Evolutionary conservation across 2,329 filamentous ascomycete genomes (phyloP).

Genomic region (Pseudogymnoascus sp.): DNA sequence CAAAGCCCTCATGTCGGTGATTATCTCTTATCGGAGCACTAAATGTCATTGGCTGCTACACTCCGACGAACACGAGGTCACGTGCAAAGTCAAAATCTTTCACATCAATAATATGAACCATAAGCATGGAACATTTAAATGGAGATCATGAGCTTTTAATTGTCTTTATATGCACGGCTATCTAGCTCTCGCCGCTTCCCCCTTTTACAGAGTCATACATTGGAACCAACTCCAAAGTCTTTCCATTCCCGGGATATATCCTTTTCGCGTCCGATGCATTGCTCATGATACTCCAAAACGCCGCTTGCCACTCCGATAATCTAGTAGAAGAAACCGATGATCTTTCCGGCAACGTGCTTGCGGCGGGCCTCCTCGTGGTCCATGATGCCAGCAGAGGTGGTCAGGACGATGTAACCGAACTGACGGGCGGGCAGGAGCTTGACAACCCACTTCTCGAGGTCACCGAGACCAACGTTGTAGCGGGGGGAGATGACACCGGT

Average conservation of each 20-base stretch:
- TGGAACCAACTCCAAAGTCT: not conserved
- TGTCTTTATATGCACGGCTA: constrained; percentile 29
- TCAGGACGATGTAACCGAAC: constrained; percentile 98
- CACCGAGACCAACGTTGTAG: constrained; percentile 96
- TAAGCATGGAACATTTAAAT: not conserved
- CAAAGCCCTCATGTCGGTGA: not conserved
- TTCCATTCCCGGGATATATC: constrained; percentile 17
- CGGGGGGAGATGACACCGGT: constrained; percentile 97
- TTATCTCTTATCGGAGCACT: not conserved
- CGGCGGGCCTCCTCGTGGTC: constrained; percentile 99
- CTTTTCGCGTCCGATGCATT: constrained; percentile 12
- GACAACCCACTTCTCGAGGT: constrained; percentile 99
- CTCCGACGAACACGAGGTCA: not conserved
- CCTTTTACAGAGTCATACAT: not conserved
- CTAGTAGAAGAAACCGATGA: constrained; percentile 99
- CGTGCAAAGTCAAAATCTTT: not conserved
- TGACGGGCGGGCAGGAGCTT: constrained; percentile 99
- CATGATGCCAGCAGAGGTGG: constrained; percentile 99
- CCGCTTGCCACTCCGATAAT: constrained; percentile 20
- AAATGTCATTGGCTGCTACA: not conserved
- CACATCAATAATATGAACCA: not conserved
- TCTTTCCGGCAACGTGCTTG: constrained; percentile 99
- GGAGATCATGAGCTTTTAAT: constrained; percentile 27
- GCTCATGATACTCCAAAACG: constrained; percentile 27
- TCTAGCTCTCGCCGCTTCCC: constrained; percentile 21